Conservation (phyloP, 192 early-diverging fungal species). For the Entophlyctis helioformis region DNA sequence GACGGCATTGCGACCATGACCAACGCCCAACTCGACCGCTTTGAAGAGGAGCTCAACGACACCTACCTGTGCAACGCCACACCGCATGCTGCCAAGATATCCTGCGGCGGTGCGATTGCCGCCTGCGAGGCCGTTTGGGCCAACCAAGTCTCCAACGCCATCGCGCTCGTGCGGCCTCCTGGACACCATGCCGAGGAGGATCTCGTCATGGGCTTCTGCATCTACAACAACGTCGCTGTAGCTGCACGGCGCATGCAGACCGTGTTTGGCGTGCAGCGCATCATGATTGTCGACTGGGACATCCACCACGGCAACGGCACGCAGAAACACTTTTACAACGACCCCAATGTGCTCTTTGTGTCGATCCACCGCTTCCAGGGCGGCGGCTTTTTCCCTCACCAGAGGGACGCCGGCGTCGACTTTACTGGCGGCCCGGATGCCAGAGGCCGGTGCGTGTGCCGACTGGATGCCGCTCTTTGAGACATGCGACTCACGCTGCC, state of each 20-base stretch:
- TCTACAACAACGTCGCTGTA: conserved; percentile 83
- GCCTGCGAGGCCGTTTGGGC: conserved; percentile 56
- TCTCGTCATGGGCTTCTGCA: conserved; percentile 70
- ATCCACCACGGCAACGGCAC: conserved; percentile 95
- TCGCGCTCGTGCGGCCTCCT: conserved; percentile 60
- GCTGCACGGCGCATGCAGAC: conserved; percentile 52
- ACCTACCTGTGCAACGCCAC: too few relatives aligned
- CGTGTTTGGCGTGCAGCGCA: conserved; percentile 28
- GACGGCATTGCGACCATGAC: too few relatives aligned
- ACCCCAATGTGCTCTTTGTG: conserved; percentile 70
- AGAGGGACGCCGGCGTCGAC: conserved; percentile 37
- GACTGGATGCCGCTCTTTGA: neutral
- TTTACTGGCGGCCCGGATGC: conserved; percentile 44
- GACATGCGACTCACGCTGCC: neutral
- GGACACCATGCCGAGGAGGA: neutral
- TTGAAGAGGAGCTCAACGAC: too few relatives aligned
- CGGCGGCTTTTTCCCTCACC: conserved; percentile 65
- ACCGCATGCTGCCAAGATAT: too few relatives aligned
- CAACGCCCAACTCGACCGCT: too few relatives aligned
- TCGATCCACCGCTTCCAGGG: conserved; percentile 81
- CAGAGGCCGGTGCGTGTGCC: conserved; percentile 40
- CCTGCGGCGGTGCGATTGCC: conserved; percentile 65
- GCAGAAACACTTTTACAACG: conserved; percentile 65
- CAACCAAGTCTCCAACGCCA: conserved; percentile 55
- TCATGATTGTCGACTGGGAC: conserved; percentile 92